Evolutionary conservation across 2,329 filamentous ascomycete genomes (phyloP), one percentile per base, ranked within the genome.

Genomic region (Daldinia sp.): DNA sequence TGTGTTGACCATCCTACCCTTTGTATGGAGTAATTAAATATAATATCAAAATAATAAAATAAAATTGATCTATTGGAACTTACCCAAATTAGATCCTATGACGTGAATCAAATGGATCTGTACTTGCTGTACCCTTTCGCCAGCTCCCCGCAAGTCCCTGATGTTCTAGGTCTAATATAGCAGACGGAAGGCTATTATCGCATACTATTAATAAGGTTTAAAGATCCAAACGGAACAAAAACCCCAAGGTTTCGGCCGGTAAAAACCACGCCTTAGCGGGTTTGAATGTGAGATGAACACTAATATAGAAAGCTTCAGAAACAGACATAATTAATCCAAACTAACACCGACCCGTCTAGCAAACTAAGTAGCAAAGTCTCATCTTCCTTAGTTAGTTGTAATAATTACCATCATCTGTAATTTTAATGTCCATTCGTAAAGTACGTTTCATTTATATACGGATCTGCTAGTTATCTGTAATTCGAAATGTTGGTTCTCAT

Each of bases 391-490:
- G 26, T 51, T 10, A 12, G 15, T 51, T 51, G 46, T 51, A 33
- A 15, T 51, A n/a, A 18, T 23, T 23, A 23, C 20, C 20, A 23
- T 23, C 20, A 23, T 23, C 20, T 23, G 20, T 23, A 23, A 23
- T 23, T 23, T 42, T 37, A 58, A 50, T 55, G 18, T 44, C 1
- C n/a, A 44, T 44, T 23, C 41, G 18, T 33, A 10, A 44, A 48
- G 44, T 37, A 59, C 56, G 68, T 70, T 67, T 69, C 66, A 69
- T 67, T 58, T 51, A 67, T 37, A 54, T 65, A 50, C 57, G 44
- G 69, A 67, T 20, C 41, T 56, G 6, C 13, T 15, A 28, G 6
- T 6, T 15, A 28, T 39, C 10, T 48, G 44, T 28, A 42, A 42
- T 42, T 60, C 41, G 48, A 57, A 57, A 55, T 54, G 41, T 37